Conservation (phyloP, 2,329 filamentous ascomycete genomes). For the Cylindrodendrum hubeiense region DNA sequence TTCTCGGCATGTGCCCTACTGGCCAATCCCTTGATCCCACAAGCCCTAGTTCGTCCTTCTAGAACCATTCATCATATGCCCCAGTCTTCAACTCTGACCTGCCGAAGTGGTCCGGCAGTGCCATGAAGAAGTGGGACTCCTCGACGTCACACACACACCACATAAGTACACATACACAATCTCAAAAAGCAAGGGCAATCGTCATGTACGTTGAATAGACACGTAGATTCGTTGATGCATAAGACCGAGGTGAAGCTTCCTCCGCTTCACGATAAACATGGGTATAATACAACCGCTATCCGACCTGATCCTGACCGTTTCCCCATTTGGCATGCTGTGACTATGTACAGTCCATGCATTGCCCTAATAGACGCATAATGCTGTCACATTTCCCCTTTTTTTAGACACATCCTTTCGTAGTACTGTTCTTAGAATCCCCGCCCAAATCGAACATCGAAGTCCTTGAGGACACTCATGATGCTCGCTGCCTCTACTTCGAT, state of each 20-base stretch:
- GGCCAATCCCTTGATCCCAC: conserved; percentile 21
- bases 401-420: conserved; percentile 19
- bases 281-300: conserved; percentile 48
- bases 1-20: conserved; percentile 27
- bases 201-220: conserved; percentile 26
- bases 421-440: conserved; percentile 47
- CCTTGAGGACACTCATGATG: conserved; percentile 87
- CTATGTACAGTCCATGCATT: conserved; percentile 20
- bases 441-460: conserved; percentile 82
- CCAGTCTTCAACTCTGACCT: conserved; percentile 1
- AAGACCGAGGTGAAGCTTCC: conserved; percentile 36
- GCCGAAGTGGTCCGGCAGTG: conserved; percentile 9
- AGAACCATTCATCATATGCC: conserved; percentile 29
- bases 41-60: conserved; percentile 33
- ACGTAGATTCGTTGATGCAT: conserved; percentile 44
- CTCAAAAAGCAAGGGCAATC: conserved; percentile 12
- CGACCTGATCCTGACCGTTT: conserved; percentile 37
- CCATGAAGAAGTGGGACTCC: not conserved
- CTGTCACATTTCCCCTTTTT: conserved; percentile 28
- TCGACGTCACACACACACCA: conserved; percentile 23
- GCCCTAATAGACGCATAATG: conserved; percentile 19
- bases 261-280: conserved; percentile 40
- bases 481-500: conserved; percentile 86
- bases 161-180: conserved; percentile 11
- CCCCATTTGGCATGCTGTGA: conserved; percentile 36